Base-by-base conservation (phyloP, 2,329 filamentous ascomycete species). In the Neofusicoccum umdonicola region DNA sequence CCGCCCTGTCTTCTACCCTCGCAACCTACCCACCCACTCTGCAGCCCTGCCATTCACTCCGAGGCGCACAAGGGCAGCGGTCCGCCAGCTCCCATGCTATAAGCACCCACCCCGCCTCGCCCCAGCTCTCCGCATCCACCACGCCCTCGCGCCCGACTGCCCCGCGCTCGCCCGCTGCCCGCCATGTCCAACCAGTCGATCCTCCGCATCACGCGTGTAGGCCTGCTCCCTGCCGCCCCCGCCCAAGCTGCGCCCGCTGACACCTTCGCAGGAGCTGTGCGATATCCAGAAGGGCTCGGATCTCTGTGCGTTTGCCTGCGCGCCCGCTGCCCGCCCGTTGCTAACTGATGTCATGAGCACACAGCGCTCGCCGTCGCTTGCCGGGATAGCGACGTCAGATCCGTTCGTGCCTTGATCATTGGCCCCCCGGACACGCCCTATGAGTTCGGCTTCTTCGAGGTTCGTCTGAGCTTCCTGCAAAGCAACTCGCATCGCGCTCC, bases 361-460 rank as follows among this genome's bases (percentile, higher is more conserved):
- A 19, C 44, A 93, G 92, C 93, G 35, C 85, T 98, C 68, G 92
- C 92, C 11, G 93, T 97, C 56, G 90, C 91, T 64, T 96, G 91
- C 74, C 85, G 90, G 60, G 95, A 98, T 78, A 85, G 88, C 70
- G 93, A 99, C 77, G 91, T 98, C 66, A 90, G 93, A 63, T 90
- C 92, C 74, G 89, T 98, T 57, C 90, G 88, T 74, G 92, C 93
- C 56, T 78, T 98, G 68, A 94, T 98, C 71, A 87, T 98, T 69
- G 95, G 95, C 0, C 94, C 95, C 27, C 92, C 94, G 68, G 93
- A 95, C 71, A 96, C 93, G 0, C 93, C 94, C 0, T 99, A 99
- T 77, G 93, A 97, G 77, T 97, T 96, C 74, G 95, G 95, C 3
- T 97, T 97, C 80, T 98, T 96, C 74, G 93, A 98, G 84, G 93